Evolutionary conservation across 345 rosid species (phyloP), one percentile per base, ranked within the genome.

Genomic region (Citrus australasica): DNA sequence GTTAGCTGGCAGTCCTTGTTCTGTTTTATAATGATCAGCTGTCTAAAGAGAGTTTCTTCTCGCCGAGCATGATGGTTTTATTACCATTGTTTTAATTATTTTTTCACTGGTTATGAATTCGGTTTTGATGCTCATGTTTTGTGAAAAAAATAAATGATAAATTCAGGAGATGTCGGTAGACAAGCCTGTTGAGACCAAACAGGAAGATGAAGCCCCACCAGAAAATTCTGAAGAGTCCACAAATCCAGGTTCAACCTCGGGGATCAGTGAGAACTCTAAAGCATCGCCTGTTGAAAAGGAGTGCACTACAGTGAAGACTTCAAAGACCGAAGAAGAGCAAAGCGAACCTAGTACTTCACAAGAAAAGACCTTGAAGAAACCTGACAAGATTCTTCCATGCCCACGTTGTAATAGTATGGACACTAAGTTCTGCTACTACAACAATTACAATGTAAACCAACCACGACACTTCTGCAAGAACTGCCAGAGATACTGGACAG

Each of bases 401-500:
- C 98, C 98, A 1, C 92, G 98, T 42, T 95, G 98, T 85, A 91
- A 91, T 83, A 93, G 98, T 80, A 89, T 90, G 90, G 98, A 95
- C 70, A 93, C 98, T 16, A 93, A 95, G 84, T 93, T 95, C 83
- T 95, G 98, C 84, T 95, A 95, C 88, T 95, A 90, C 81, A 95
- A 95, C 81, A 95, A 95, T 80, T 95, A 95, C 80, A 95, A 92
- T 58, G 97, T 95, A 73, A 93, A 92, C 85, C 98, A 95, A 76
- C 98, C 98, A 9, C 89, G 98, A 1, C 96, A 95, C 79, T 92
- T 95, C 85, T 95, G 98, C 79, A 95, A 92, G 89, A 90, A 91
- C 78, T 93, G 98, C 74, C 98, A 95, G 85, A 91, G 98, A 79
- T 95, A 95, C 85, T 95, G 98, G 98, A 95, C 98, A 2, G 98